These are phyloP conservation scores for Arthrobotrys sinensis DNA, from an alignment of 2,329 filamentous ascomycete species.

Conservation along the genomic window DNA sequence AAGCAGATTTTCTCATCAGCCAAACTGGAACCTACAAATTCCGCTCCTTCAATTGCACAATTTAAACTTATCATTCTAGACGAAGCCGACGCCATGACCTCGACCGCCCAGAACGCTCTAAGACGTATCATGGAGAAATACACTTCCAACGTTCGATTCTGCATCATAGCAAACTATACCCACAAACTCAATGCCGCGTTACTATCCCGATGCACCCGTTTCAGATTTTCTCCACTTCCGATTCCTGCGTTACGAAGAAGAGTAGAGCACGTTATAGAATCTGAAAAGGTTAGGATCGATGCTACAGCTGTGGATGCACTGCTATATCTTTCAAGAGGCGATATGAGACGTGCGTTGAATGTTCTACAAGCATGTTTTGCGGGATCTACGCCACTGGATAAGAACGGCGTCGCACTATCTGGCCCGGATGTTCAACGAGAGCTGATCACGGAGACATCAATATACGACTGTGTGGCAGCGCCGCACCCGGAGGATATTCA, in stretches of 20 bases:
- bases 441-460: conserved; percentile 88
- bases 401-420: conserved; percentile 71
- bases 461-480: conserved; percentile 97
- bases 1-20: conserved; percentile 89
- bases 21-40: conserved; percentile 69
- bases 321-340: conserved; percentile 89
- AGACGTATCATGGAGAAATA: conserved; percentile 99
- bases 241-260: conserved; percentile 86
- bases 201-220: conserved; percentile 92
- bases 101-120: conserved; percentile 96
- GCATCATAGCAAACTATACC: conserved; percentile 98
- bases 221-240: conserved; percentile 94
- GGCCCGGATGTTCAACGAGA: conserved; percentile 80
- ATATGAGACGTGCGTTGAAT: conserved; percentile 95
- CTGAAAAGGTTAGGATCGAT: conserved; percentile 87
- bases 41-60: conserved; percentile 65
- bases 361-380: conserved; percentile 97
- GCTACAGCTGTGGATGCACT: conserved; percentile 85
- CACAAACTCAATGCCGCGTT: conserved; percentile 96
- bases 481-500: conserved; percentile 90
- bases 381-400: conserved; percentile 75
- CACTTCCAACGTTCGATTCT: conserved; percentile 96
- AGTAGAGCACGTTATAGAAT: conserved; percentile 89
- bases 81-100: conserved; percentile 99
- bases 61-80: conserved; percentile 98